Percentiles rank a stretch among this genome's conserved stretches.
phyloP scores from a whole-genome alignment of 148 eudicot genomes.

The Persicaria tinctoria region DNA sequence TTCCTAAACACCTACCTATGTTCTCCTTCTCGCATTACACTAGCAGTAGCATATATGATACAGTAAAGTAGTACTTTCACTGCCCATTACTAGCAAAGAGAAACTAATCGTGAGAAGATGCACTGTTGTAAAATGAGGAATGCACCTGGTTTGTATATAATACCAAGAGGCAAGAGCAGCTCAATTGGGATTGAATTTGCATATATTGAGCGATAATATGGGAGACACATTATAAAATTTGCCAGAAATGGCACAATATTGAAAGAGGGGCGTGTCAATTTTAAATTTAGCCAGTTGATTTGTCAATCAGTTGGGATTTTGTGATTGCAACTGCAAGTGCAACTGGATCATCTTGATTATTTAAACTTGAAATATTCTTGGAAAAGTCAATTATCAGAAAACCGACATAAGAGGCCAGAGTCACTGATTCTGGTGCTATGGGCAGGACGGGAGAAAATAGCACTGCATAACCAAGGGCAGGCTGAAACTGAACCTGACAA shows the following conservation, averaged over 20 bases:
- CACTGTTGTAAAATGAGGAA: background rate
- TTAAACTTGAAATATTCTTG: background rate
- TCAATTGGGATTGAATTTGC: background rate
- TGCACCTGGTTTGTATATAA: background rate
- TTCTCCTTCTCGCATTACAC: background rate
- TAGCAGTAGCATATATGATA: background rate
- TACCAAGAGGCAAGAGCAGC: background rate
- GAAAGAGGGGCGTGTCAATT: background rate
- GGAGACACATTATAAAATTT: background rate
- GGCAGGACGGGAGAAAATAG: background rate
- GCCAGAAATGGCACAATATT: background rate
- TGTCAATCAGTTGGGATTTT: background rate
- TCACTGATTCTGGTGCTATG: background rate
- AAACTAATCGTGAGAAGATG: background rate
- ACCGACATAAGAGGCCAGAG: background rate
- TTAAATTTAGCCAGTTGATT: background rate
- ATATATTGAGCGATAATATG: background rate
- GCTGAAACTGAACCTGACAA: background rate
- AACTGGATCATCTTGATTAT: background rate
- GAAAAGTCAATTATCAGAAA: background rate
- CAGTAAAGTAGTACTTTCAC: background rate
- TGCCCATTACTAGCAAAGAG: background rate
- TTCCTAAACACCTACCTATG: background rate
- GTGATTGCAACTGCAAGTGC: background rate
- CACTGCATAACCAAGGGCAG: background rate